Percentiles rank a stretch among this genome's conserved stretches.
These are phyloP conservation scores for barrel medic (Medicago truncatula) DNA, from an alignment of 306 rosid species.

Conservation along the genomic window DNA sequence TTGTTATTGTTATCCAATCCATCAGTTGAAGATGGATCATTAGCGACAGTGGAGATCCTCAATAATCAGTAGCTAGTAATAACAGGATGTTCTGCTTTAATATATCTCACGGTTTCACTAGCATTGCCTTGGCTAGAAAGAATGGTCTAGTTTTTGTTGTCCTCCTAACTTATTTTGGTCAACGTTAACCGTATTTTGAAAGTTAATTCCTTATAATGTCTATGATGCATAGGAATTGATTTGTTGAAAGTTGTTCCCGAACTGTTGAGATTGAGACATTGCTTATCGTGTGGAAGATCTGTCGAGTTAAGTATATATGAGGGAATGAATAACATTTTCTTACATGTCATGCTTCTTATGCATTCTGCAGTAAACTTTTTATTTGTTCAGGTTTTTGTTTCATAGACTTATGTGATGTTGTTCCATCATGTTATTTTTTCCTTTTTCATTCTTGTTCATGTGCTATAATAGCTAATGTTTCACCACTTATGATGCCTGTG, in stretches of 20 bases:
- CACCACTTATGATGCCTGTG: neutral
- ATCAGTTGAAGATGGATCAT: constrained; percentile 25
- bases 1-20: constrained; percentile 16
- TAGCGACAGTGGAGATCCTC: constrained; percentile 2
- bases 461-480: constrained; percentile 14
- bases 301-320: constrained; percentile 5
- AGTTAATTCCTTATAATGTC: constrained; percentile 8
- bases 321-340: constrained; percentile 2
- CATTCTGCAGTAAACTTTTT: neutral
- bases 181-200: constrained; percentile 11
- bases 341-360: constrained; percentile 24
- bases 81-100: too few relatives aligned
- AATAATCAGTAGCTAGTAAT: constrained; percentile 19
- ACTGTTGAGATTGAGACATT: neutral
- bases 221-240: constrained; percentile 12
- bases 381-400: neutral
- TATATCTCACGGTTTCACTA: too few relatives aligned
- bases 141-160: neutral
- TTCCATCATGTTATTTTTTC: neutral
- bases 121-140: neutral
- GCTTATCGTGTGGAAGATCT: neutral
- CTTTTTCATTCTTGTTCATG: neutral
- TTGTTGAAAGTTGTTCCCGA: constrained; percentile 7
- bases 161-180: constrained; percentile 2
- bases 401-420: neutral